These are phyloP conservation scores for Thecaphora thlaspeos DNA, from an alignment of 1,284 basidiomycete species.

Conservation along the genomic window DNA sequence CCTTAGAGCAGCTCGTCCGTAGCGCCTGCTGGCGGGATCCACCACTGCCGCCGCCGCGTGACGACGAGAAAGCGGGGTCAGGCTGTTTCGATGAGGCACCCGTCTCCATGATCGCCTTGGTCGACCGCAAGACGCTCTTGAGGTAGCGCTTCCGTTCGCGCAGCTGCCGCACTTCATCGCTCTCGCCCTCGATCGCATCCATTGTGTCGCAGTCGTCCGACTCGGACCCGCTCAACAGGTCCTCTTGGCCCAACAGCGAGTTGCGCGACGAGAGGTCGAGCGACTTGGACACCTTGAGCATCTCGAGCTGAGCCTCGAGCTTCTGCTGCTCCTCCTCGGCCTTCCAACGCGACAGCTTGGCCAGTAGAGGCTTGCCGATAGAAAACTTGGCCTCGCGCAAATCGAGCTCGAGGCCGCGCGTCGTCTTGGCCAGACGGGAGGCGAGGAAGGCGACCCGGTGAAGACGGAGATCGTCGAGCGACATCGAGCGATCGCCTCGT, in stretches of 20 bases:
- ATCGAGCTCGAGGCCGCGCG: conserved; percentile 74
- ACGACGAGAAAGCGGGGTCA: too few species aligned
- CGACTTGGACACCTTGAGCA: conserved; percentile 43
- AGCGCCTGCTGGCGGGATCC: too few species aligned
- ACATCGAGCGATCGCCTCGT: conserved; percentile 61
- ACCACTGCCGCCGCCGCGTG: too few species aligned
- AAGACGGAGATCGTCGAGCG: conserved; percentile 63
- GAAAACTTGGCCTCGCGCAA: conserved; percentile 34
- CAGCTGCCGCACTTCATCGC: conserved; percentile 65
- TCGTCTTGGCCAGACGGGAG: conserved; percentile 68
- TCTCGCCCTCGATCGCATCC: conserved; percentile 21
- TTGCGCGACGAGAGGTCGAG: too few species aligned
- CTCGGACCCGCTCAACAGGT: conserved; percentile 22
- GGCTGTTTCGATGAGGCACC: neutral
- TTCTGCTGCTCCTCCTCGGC: conserved; percentile 64
- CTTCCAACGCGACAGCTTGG: conserved; percentile 71
- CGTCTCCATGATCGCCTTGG: neutral
- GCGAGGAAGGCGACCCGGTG: conserved; percentile 72
- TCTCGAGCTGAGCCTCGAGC: conserved; percentile 61
- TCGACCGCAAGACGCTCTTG: conserved; percentile 5
- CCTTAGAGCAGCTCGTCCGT: too few species aligned
- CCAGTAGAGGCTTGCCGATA: conserved; percentile 69
- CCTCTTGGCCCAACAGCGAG: conserved; percentile 6
- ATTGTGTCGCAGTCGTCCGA: conserved; percentile 3
- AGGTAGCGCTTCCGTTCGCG: conserved; percentile 3